Evolutionary conservation across 768 basidiomycete species (phyloP).

Genomic region (Lactifluus volemus): DNA sequence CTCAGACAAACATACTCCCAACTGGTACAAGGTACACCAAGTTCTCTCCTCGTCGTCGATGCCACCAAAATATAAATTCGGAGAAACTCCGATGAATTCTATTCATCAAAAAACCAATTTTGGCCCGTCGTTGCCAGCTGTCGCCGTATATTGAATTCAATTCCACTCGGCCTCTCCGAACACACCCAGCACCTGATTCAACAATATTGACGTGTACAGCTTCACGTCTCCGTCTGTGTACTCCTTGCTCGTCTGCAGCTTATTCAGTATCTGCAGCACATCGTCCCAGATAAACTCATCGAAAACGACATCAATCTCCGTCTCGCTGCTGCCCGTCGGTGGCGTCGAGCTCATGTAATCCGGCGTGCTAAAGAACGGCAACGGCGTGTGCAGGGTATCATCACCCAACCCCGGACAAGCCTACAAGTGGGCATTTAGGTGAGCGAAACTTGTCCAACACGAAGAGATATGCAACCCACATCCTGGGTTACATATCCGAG

Average conservation of each 20-base stretch:
- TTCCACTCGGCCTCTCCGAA: constrained; percentile 41
- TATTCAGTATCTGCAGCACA: constrained; percentile 48
- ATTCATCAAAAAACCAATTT: too few species aligned
- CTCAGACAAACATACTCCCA: not conserved
- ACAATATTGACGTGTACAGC: constrained; percentile 44
- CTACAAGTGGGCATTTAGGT: constrained; percentile 25
- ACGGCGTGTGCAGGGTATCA: constrained; percentile 54
- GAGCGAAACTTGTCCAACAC: not conserved
- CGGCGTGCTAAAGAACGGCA: constrained; percentile 46
- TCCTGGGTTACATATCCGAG: constrained; percentile 71
- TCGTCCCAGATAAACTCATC: constrained; percentile 54
- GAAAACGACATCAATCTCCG: constrained; percentile 67
- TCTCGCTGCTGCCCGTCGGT: constrained; percentile 40
- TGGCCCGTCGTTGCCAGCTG: not conserved
- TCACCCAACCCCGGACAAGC: constrained; percentile 70
- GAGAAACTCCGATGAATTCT: too few species aligned
- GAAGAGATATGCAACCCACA: constrained; percentile 30
- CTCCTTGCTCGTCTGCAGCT: constrained; percentile 38
- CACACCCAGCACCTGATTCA: constrained; percentile 44
- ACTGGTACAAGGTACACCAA: too few species aligned
- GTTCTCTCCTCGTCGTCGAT: too few species aligned
- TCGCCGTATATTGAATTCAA: not conserved
- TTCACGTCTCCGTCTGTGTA: constrained; percentile 46
- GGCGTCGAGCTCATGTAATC: constrained; percentile 50
- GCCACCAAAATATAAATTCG: too few species aligned